Conservation (phyloP, 148 eudicot species). For the Euryodendron excelsum region DNA sequence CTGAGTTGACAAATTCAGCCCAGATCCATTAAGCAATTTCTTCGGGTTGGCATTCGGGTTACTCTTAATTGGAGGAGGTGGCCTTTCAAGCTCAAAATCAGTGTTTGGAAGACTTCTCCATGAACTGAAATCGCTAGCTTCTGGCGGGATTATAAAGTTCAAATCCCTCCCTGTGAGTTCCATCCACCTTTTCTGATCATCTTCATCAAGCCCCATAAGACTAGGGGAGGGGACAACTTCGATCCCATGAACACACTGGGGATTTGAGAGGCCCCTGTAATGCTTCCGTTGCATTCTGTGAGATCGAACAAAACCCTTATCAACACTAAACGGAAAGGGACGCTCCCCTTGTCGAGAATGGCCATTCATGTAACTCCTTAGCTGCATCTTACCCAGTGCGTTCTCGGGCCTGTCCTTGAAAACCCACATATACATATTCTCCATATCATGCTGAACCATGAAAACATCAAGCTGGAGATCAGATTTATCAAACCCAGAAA, state of each 20-base stretch:
- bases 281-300: constrained; percentile 65
- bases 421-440: constrained; percentile 66
- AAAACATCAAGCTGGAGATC: constrained; percentile 54
- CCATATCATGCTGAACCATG: constrained; percentile 69
- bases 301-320: constrained; percentile 54
- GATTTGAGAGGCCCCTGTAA: constrained; percentile 60
- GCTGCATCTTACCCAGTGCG: constrained; percentile 61
- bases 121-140: constrained; percentile 46
- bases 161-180: constrained; percentile 56
- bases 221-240: constrained; percentile 41
- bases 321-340: constrained; percentile 56
- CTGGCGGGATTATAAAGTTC: constrained; percentile 40
- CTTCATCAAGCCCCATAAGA: constrained; percentile 36
- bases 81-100: constrained; percentile 44
- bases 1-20: constrained; percentile 44
- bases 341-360: constrained; percentile 67
- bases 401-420: constrained; percentile 58
- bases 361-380: constrained; percentile 65
- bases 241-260: constrained; percentile 62
- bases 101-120: constrained; percentile 53
- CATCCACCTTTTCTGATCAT: constrained; percentile 47
- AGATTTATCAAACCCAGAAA: constrained; percentile 49
- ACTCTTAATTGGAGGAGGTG: constrained; percentile 20
- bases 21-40: constrained; percentile 48
- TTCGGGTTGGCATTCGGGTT: constrained; percentile 29